phyloP scores from a whole-genome alignment of 306 rosid genomes.

The Quercus berberidifolia region DNA sequence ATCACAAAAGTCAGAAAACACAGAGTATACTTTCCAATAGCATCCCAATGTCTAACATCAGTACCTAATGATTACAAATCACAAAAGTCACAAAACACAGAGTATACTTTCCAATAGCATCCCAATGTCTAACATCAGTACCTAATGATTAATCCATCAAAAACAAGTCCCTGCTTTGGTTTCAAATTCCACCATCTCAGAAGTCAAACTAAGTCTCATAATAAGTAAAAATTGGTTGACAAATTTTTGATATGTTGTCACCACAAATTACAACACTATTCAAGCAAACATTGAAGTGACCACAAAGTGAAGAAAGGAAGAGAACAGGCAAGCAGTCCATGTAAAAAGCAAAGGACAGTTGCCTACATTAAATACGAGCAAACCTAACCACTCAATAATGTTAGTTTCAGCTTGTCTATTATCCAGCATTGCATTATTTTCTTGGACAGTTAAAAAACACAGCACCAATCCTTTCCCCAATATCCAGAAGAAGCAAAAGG shows the following conservation, averaged over 20 bases:
- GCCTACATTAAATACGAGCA: background rate
- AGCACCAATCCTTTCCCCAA: background rate
- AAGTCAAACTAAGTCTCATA: background rate
- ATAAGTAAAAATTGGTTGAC: background rate
- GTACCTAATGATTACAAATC: background rate
- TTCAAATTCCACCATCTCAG: background rate
- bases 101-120: background rate
- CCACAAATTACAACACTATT: background rate
- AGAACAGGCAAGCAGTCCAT: background rate
- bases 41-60: background rate
- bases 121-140: background rate
- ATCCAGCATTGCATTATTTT: background rate
- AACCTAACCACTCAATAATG: background rate
- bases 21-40: background rate
- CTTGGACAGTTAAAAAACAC: background rate
- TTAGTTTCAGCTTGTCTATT: background rate
- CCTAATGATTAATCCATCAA: background rate
- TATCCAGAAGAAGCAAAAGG: background rate
- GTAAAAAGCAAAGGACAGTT: background rate
- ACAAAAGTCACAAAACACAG: background rate
- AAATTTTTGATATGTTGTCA: too few species aligned
- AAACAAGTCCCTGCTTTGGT: background rate
- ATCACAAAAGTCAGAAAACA: background rate
- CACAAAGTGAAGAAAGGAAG: background rate
- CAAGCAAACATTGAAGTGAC: background rate